Evolutionary conservation across 768 basidiomycete species (phyloP).

Genomic region (Pulveroboletus ravenelii): DNA sequence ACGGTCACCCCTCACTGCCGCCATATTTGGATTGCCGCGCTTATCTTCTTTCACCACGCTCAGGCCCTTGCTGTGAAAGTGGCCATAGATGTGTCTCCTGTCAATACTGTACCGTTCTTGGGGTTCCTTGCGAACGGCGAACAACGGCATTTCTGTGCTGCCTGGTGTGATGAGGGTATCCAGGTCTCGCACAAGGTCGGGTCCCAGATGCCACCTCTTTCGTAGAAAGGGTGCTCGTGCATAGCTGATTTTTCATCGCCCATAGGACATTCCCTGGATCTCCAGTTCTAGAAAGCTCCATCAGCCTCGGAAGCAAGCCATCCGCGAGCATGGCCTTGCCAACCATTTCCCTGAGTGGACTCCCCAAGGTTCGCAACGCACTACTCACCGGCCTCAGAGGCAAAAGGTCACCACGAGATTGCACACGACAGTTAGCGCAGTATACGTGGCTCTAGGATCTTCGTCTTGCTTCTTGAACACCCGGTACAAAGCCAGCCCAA

Average conservation of each 20-base stretch:
- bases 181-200: slow-evolving; percentile 65
- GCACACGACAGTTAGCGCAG: slow-evolving; percentile 71
- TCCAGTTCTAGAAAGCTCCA: too few relatives aligned
- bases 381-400: slow-evolving; percentile 63
- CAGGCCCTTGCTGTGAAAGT: slow-evolving; percentile 62
- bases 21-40: too few relatives aligned
- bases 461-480: slow-evolving; percentile 55
- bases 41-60: slow-evolving; percentile 64
- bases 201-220: slow-evolving; percentile 59
- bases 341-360: slow-evolving; percentile 1
- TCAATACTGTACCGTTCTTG: slow-evolving; percentile 69
- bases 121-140: slow-evolving; percentile 62
- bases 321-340: slow-evolving; percentile 57
- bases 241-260: slow-evolving; percentile 81
- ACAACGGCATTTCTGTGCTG: slow-evolving; percentile 69
- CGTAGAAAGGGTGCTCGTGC: slow-evolving; percentile 53
- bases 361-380: neutral
- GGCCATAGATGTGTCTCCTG: slow-evolving; percentile 72
- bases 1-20: slow-evolving; percentile 22
- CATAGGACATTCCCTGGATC: too few relatives aligned
- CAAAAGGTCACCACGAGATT: slow-evolving; percentile 85
- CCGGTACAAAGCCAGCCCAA: slow-evolving; percentile 67
- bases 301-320: too few relatives aligned
- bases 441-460: slow-evolving; percentile 65
- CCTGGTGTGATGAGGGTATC: too few relatives aligned